phyloP scores from a whole-genome alignment of 768 basidiomycete species.

The Tricholoma matsutake region DNA sequence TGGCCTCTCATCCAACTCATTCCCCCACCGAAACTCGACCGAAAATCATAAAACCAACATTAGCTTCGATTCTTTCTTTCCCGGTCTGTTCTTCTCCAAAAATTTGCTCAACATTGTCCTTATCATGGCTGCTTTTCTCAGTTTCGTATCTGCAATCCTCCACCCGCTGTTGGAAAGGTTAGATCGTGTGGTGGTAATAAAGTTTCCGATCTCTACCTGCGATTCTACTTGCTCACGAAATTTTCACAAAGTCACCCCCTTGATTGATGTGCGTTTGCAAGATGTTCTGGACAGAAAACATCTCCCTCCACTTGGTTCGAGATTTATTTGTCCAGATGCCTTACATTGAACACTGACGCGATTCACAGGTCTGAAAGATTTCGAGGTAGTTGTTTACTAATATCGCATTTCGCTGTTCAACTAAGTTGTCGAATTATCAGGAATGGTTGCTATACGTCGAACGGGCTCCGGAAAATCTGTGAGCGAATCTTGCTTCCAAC shows the following conservation, averaged over 20 bases:
- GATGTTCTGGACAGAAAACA: constrained; percentile 76
- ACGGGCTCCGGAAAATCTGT: constrained; percentile 72
- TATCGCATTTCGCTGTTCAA: constrained; percentile 4
- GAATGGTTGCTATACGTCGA: constrained; percentile 84
- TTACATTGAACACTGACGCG: background rate
- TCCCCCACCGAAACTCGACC: constrained; percentile 24
- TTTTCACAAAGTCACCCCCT: constrained; percentile 52
- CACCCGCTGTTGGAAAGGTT: constrained; percentile 64
- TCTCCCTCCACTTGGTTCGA: constrained; percentile 68
- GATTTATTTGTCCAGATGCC: background rate
- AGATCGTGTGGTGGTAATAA: constrained; percentile 56
- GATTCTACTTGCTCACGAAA: constrained; percentile 7
- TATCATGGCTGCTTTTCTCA: constrained; percentile 13
- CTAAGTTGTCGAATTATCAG: constrained; percentile 26
- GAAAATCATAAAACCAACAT: constrained; percentile 20
- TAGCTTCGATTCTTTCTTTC: constrained; percentile 34
- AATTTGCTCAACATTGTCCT: background rate
- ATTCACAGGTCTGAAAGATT: constrained; percentile 60
- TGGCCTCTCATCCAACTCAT: constrained; percentile 11
- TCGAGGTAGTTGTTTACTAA: constrained; percentile 42
- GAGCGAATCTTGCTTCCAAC: constrained; percentile 19
- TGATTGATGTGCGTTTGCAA: constrained; percentile 65
- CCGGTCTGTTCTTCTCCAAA: constrained; percentile 28
- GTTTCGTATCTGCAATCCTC: constrained; percentile 65
- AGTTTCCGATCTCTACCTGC: background rate